Percentiles rank a stretch among this genome's conserved stretches.
Evolutionary conservation across 179 eudicot genomes (phyloP).

Genomic region (Corrigiola litoralis): DNA sequence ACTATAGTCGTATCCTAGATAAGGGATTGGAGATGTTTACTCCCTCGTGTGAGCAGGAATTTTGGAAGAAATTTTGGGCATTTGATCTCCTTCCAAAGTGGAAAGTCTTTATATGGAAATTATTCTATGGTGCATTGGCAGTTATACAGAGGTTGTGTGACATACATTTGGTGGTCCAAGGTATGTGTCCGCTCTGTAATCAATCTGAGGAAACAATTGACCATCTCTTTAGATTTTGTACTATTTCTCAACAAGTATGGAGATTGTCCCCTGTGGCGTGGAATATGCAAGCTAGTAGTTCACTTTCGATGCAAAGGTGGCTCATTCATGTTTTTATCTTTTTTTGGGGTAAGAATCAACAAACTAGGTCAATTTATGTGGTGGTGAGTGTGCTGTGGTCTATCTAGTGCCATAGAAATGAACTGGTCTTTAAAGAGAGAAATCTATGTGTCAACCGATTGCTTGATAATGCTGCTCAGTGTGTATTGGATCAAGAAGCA

Average conservation of each 20-base stretch:
- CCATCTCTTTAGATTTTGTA: too few species aligned
- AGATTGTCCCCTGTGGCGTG: too few species aligned
- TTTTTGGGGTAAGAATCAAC: background rate
- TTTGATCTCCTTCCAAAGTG: background rate
- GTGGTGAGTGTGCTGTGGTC: background rate
- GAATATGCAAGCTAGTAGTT: too few species aligned
- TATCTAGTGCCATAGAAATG: background rate
- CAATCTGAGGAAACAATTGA: too few species aligned
- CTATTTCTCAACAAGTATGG: too few species aligned
- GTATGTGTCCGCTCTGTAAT: background rate
- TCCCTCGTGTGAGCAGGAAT: background rate
- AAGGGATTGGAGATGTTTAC: too few species aligned
- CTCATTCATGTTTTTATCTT: too few species aligned
- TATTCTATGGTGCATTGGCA: background rate
- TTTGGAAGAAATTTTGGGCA: background rate
- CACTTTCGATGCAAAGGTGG: too few species aligned
- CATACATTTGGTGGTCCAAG: background rate
- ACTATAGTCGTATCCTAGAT: background rate
- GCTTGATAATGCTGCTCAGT: too few species aligned
- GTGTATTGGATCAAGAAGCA: too few species aligned
- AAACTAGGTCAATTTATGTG: background rate
- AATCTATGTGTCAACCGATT: too few species aligned
- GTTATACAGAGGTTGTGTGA: background rate
- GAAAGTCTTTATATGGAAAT: background rate
- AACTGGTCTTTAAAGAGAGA: background rate